A percentile compares a stretch with the other conserved stretches of the same genome.
phyloP scores from a whole-genome alignment of 2,329 filamentous ascomycete genomes.

The Monilinia laxa region DNA sequence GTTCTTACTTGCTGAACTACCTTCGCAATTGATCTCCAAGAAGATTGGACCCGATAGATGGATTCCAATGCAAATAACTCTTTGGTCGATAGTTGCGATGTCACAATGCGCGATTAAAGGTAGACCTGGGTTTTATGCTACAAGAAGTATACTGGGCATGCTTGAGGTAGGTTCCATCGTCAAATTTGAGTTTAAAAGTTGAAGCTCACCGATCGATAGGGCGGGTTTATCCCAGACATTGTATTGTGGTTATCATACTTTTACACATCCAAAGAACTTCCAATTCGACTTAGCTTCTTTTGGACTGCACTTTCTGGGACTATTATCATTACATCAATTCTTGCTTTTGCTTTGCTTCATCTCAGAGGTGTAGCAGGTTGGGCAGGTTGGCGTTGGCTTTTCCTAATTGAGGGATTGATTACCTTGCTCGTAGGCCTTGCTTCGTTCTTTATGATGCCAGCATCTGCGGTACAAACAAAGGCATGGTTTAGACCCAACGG shows the following conservation, averaged over 20 bases:
- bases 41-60: slow-evolving; percentile 50
- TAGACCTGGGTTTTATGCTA: slow-evolving; percentile 45
- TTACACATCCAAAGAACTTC: slow-evolving; percentile 70
- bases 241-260: slow-evolving; percentile 72
- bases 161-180: slow-evolving; percentile 41
- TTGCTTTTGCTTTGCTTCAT: slow-evolving; percentile 55
- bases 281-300: slow-evolving; percentile 65
- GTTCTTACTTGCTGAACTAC: slow-evolving; percentile 49
- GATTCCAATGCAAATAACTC: slow-evolving; percentile 53
- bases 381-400: slow-evolving; percentile 57
- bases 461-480: slow-evolving; percentile 60
- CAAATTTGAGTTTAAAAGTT: not conserved
- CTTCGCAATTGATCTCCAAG: slow-evolving; percentile 50
- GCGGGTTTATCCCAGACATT: slow-evolving; percentile 63
- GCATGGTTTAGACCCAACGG: slow-evolving; percentile 55
- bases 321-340: slow-evolving; percentile 49
- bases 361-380: slow-evolving; percentile 50
- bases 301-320: slow-evolving; percentile 62
- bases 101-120: slow-evolving; percentile 48
- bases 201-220: slow-evolving; percentile 38
- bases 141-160: slow-evolving; percentile 42
- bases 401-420: slow-evolving; percentile 56
- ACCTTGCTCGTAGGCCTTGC: slow-evolving; percentile 54
- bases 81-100: slow-evolving; percentile 51
- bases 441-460: slow-evolving; percentile 57